phyloP scores from a whole-genome alignment of 331 rosid species.

The Stylosanthes scabra region DNA sequence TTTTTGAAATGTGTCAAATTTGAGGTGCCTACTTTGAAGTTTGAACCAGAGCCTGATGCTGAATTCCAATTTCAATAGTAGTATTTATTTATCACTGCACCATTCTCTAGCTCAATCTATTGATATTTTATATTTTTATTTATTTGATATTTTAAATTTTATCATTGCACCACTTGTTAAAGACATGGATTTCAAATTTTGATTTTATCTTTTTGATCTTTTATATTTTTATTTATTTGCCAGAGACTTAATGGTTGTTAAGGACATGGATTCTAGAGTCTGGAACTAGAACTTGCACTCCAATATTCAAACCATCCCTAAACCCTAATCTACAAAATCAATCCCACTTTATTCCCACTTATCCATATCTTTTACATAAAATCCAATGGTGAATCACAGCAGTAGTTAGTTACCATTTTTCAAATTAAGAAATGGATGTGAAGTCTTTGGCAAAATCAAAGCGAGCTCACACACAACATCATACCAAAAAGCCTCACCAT shows the following conservation, averaged over 20 bases:
- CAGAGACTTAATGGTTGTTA: too few relatives aligned
- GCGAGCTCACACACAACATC: constrained; percentile 84
- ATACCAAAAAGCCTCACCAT: constrained; percentile 53
- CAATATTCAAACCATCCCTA: neutral
- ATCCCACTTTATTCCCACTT: constrained; percentile 1
- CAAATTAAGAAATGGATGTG: constrained; percentile 57
- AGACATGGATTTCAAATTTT: too few relatives aligned
- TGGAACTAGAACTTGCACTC: neutral
- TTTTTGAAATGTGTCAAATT: neutral
- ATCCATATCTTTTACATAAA: neutral
- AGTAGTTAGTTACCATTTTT: neutral
- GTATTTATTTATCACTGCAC: neutral
- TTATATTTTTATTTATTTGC: too few relatives aligned
- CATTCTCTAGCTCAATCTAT: neutral
- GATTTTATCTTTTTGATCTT: too few relatives aligned
- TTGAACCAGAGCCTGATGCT: neutral
- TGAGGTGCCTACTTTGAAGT: neutral
- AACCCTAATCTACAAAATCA: constrained; percentile 17
- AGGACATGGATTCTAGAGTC: too few relatives aligned
- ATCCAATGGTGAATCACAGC: neutral
- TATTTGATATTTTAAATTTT: too few relatives aligned
- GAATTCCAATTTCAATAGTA: neutral
- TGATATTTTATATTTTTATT: neutral
- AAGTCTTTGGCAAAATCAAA: constrained; percentile 86
- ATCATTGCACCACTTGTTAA: too few relatives aligned